These are phyloP conservation scores for Pholiota molesta DNA, from an alignment of 768 basidiomycete species.

Conservation along the genomic window DNA sequence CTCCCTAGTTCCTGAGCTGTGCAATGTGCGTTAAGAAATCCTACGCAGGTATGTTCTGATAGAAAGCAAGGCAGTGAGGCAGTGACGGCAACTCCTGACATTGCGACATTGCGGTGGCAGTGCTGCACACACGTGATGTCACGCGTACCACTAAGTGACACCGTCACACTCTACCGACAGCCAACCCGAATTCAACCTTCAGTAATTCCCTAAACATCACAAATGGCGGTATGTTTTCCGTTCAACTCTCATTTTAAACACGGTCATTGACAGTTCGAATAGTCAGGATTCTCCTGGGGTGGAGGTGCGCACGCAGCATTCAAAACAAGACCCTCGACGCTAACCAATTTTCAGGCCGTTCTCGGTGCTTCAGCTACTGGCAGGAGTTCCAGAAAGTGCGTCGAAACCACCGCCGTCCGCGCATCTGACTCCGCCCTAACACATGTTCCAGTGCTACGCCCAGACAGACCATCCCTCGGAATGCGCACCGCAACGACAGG, in stretches of 20 bases:
- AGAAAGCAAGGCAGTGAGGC: conserved; percentile 5
- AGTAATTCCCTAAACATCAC: conserved; percentile 14
- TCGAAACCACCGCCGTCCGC: neutral
- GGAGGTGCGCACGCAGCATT: conserved; percentile 36
- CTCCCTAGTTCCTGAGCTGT: neutral
- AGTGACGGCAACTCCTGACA: neutral
- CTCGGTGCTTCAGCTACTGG: conserved; percentile 91
- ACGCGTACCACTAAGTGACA: neutral
- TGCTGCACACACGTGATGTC: neutral
- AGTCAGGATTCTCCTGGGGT: conserved; percentile 51
- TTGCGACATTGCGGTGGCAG: neutral
- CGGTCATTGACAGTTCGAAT: conserved; percentile 6
- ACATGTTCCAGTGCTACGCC: conserved; percentile 75
- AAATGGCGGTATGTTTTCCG: conserved; percentile 41
- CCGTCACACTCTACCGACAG: conserved; percentile 9
- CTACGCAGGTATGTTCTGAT: neutral
- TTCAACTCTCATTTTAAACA: neutral
- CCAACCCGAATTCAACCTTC: conserved; percentile 20
- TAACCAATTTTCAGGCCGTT: conserved; percentile 54
- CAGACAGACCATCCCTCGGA: conserved; percentile 72
- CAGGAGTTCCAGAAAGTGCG: conserved; percentile 82
- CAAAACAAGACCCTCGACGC: conserved; percentile 1
- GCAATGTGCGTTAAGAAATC: neutral
- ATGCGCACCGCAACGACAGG: conserved; percentile 74
- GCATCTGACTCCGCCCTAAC: neutral